Percentiles rank a stretch among this genome's conserved stretches.
Conservation (phyloP, 1,139 yeast species). For the Hyphopichia khmerensis region DNA sequence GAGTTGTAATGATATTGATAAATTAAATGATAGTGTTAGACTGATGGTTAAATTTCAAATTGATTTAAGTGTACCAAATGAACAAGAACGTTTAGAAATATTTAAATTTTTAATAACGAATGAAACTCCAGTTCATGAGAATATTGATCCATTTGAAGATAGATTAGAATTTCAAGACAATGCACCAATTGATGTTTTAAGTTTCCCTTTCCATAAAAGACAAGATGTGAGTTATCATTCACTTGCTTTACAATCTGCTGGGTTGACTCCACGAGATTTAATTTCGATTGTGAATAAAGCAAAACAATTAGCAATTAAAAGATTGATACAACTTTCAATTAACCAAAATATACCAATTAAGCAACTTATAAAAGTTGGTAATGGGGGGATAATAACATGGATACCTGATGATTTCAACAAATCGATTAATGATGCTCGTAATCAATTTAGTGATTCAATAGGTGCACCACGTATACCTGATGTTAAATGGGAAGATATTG, state of each 20-base stretch:
- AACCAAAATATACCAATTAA: conserved; percentile 16
- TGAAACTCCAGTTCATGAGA: conserved; percentile 12
- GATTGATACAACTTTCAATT: conserved; percentile 36
- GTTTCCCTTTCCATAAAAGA: conserved; percentile 27
- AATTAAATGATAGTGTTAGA: conserved; percentile 64
- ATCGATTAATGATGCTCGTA: conserved; percentile 81
- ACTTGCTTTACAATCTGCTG: conserved; percentile 87
- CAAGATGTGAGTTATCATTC: conserved; percentile 57
- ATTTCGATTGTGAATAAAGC: conserved; percentile 69
- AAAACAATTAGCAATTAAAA: conserved; percentile 53
- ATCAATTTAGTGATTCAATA: conserved; percentile 86
- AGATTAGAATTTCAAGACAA: conserved; percentile 18
- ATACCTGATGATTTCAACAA: conserved; percentile 64
- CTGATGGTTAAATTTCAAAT: conserved; percentile 76
- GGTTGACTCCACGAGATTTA: conserved; percentile 84
- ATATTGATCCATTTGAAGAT: conserved; percentile 13
- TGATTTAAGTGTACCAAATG: conserved; percentile 74
- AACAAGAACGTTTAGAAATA: conserved; percentile 65
- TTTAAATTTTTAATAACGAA: conserved; percentile 49
- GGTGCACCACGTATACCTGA: conserved; percentile 97
- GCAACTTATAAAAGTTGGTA: conserved; percentile 33
- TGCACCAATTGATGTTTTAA: conserved; percentile 15
- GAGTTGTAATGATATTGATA: conserved; percentile 72
- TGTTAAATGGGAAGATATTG: conserved; percentile 94
- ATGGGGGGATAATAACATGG: conserved; percentile 57